Conservation (phyloP, 202 grass and related monocot genomes). For the Schoenoplectus triqueter region DNA sequence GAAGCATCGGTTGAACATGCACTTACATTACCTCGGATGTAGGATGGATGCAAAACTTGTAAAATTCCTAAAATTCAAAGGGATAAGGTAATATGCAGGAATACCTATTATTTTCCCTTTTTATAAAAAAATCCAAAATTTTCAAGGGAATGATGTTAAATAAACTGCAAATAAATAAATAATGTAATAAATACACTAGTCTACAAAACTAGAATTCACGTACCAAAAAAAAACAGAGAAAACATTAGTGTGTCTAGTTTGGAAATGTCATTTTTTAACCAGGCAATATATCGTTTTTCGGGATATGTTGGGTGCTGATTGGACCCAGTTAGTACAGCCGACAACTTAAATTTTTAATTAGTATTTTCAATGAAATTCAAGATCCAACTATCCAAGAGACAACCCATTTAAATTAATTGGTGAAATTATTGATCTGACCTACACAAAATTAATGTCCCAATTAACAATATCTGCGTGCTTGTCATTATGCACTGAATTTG, state of each 20-base stretch:
- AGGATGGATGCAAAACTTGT: no score
- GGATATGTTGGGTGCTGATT: not conserved
- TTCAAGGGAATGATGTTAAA: no score
- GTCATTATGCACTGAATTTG: no score
- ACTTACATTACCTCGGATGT: no score
- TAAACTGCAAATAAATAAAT: no score
- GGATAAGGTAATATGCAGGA: no score
- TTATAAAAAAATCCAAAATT: no score
- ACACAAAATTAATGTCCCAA: not conserved
- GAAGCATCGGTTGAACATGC: no score
- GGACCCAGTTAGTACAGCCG: not conserved
- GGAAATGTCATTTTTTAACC: not conserved
- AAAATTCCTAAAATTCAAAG: no score
- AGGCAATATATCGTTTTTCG: not conserved
- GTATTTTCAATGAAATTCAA: not conserved
- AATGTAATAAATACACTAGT: no score
- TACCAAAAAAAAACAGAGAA: not conserved
- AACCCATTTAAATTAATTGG: not conserved
- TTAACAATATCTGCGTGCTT: not conserved
- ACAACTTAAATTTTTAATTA: slow-evolving; percentile 6
- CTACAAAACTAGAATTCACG: not conserved
- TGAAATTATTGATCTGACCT: slow-evolving; percentile 2
- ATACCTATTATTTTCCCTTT: no score
- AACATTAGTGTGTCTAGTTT: not conserved
- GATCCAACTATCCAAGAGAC: not conserved